phyloP scores from a whole-genome alignment of 2,329 filamentous ascomycete species.

The Anthostomella pinea region DNA sequence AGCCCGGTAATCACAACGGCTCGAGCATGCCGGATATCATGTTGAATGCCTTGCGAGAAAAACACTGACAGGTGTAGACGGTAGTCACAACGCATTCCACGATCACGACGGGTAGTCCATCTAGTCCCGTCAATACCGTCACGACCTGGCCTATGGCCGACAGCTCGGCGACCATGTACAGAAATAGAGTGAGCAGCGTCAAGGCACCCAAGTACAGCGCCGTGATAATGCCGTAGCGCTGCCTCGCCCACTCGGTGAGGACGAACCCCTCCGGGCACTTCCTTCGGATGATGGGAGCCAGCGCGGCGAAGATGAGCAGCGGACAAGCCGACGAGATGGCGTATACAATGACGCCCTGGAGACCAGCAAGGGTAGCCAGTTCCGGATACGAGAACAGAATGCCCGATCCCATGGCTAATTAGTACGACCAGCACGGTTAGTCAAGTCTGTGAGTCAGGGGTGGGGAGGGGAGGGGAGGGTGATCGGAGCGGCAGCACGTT shows the following conservation, averaged over 20 bases:
- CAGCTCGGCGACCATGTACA: conserved; percentile 85
- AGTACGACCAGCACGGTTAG: conserved; percentile 44
- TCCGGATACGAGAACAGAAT: conserved; percentile 82
- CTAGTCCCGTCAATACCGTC: conserved; percentile 68
- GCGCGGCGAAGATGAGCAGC: conserved; percentile 68
- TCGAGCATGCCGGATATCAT: too few species aligned
- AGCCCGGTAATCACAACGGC: conserved; percentile 7
- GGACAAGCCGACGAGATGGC: conserved; percentile 70
- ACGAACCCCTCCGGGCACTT: conserved; percentile 84
- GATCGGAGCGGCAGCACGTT: conserved; percentile 86
- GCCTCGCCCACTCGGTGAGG: conserved; percentile 78
- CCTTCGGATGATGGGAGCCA: conserved; percentile 74
- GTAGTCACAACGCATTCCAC: conserved; percentile 76
- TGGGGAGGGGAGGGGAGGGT: conserved; percentile 33
- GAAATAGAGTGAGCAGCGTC: conserved; percentile 76
- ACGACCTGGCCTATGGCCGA: conserved; percentile 80
- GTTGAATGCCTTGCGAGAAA: not conserved
- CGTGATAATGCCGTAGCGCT: conserved; percentile 68
- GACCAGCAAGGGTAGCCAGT: conserved; percentile 72
- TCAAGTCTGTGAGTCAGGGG: conserved; percentile 20
- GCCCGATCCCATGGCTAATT: conserved; percentile 73
- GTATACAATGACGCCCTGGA: conserved; percentile 77
- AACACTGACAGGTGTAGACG: conserved; percentile 70
- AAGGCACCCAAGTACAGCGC: conserved; percentile 74
- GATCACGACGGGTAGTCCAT: conserved; percentile 72